Conservation (phyloP, 2,329 filamentous ascomycete species). For the Aspergillus hiratsukae region DNA sequence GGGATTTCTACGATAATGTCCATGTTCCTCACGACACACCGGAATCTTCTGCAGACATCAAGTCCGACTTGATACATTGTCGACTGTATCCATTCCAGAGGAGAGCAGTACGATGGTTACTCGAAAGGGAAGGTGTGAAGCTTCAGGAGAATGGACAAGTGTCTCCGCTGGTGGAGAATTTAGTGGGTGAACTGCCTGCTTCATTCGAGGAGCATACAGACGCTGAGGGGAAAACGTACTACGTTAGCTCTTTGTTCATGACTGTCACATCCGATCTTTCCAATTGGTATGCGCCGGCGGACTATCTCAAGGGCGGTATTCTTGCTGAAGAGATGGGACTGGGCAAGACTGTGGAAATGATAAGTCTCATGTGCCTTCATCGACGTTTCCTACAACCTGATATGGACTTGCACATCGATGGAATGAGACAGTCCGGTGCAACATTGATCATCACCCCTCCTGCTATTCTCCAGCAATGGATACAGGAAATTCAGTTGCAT, state of each 20-base stretch:
- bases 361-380: constrained; percentile 43
- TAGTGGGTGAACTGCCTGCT: constrained; percentile 23
- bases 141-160: constrained; percentile 30
- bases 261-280: constrained; percentile 35
- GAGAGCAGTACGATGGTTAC: constrained; percentile 45
- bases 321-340: constrained; percentile 50
- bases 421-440: constrained; percentile 43
- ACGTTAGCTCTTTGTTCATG: constrained; percentile 41
- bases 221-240: constrained; percentile 35
- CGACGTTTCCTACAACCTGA: constrained; percentile 18
- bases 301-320: constrained; percentile 40
- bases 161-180: constrained; percentile 9
- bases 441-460: constrained; percentile 61
- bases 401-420: constrained; percentile 16
- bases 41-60: constrained; percentile 30
- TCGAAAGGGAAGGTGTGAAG: constrained; percentile 40
- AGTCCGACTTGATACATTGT: constrained; percentile 32
- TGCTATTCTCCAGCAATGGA: constrained; percentile 61
- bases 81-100: constrained; percentile 47
- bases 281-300: constrained; percentile 27
- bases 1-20: constrained; percentile 47
- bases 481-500: constrained; percentile 54
- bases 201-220: constrained; percentile 38
- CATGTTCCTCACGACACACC: constrained; percentile 38
- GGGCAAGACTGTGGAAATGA: constrained; percentile 49